Evolutionary conservation across 805 yeast species (phyloP), one percentile per base, ranked within the genome.

Genomic region (Saturnispora sekii): DNA sequence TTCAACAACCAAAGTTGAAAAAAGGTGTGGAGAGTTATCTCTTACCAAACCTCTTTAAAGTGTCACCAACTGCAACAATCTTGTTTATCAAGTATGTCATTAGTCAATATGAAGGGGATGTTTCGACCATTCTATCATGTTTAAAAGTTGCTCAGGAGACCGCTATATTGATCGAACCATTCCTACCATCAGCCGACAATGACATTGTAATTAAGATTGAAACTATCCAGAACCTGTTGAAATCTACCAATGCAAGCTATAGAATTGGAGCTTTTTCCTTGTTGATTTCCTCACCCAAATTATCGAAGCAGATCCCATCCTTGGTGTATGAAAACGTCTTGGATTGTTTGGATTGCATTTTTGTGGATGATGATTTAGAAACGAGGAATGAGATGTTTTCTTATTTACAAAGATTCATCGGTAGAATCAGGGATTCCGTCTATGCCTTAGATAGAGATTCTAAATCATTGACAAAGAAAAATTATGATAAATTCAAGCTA

Each of bases 331-430:
- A 66, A 0, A 53, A 74, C 1, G 51, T 88, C 0, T 52, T 61
- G 33, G 57, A 65, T 0, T 62, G 71, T 29, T 54, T 81, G 4
- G 74, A 73, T 29, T 62, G 72, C 4, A 69, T 80, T 49, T 71
- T 82, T 46, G 67, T 73, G n/a, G 94, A 84, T 47, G 67, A 74
- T 15, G 77, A 81, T 45, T 69, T 85, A 12, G 89, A 83, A 48
- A 68, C 75, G 1, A 68, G 96, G 55, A 80, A 79, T 50, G 79
- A 76, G 38, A 76, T 84, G 42, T 67, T 69, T 26, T 78, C 90
- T 3, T 55, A 76, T 14, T 61, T 88, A 46, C 72, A 81, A 44
- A 76, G 72, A 45, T 79, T 88, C 50, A 56, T 86, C 10, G 60
- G 70, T 28, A 68, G 96, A 52, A 61, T 84, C 14, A 71, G 84